These are phyloP conservation scores for Flammula alnicola DNA, from an alignment of 1,284 basidiomycete genomes.

Conservation along the genomic window DNA sequence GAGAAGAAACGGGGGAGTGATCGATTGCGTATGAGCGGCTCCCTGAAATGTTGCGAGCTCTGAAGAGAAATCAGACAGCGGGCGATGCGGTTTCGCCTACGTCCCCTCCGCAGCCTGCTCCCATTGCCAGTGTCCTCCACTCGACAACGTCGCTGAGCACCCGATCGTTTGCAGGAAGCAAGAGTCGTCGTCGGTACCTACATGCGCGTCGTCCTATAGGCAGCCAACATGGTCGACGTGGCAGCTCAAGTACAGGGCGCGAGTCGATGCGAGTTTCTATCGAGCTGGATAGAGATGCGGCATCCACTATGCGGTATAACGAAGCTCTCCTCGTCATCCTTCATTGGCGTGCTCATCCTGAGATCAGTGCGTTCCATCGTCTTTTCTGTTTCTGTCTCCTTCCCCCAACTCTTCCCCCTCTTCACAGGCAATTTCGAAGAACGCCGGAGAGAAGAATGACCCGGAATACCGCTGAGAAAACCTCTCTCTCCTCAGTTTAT, in stretches of 20 bases:
- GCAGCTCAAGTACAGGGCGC: constrained; percentile 58
- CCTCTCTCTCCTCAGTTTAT: too few relatives aligned
- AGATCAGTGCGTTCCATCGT: too few relatives aligned
- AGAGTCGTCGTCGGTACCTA: constrained; percentile 43
- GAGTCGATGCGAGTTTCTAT: constrained; percentile 47
- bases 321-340: constrained; percentile 66
- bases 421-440: too few relatives aligned
- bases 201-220: constrained; percentile 28
- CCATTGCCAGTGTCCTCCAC: neutral
- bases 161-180: constrained; percentile 55
- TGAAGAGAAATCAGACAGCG: constrained; percentile 49
- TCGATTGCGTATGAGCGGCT: constrained; percentile 69
- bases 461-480: too few relatives aligned
- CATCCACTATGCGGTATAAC: constrained; percentile 35
- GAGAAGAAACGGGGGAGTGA: constrained; percentile 61
- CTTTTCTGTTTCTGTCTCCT: too few relatives aligned
- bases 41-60: constrained; percentile 70
- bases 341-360: too few relatives aligned
- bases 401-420: too few relatives aligned
- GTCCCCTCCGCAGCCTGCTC: too few relatives aligned
- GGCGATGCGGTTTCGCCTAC: constrained; percentile 27
- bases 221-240: constrained; percentile 38
- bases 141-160: constrained; percentile 64
- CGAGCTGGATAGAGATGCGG: constrained; percentile 24
- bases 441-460: too few relatives aligned